phyloP scores from a whole-genome alignment of 306 rosid species.

The Lagenaria siceraria region DNA sequence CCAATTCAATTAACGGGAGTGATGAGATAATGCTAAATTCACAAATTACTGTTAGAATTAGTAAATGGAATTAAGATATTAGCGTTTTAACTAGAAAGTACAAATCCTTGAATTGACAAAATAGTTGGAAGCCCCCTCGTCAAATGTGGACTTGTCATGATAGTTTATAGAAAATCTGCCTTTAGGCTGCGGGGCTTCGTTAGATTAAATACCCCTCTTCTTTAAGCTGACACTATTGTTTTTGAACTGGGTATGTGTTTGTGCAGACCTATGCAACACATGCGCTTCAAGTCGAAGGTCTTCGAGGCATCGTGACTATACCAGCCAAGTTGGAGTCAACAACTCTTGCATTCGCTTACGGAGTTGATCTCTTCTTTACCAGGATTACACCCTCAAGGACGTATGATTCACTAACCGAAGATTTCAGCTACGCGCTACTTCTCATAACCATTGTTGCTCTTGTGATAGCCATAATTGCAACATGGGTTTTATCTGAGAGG shows the following conservation, averaged over 20 bases:
- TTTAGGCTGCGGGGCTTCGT: background rate
- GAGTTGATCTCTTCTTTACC: slow-evolving; percentile 87
- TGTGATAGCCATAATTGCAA: slow-evolving; percentile 70
- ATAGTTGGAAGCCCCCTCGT: background rate
- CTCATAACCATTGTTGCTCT: slow-evolving; percentile 84
- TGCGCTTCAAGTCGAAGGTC: slow-evolving; percentile 79
- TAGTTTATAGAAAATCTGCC: background rate
- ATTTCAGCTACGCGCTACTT: slow-evolving; percentile 97
- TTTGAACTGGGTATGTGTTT: background rate
- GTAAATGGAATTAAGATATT: background rate
- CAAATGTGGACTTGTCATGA: background rate
- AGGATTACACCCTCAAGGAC: slow-evolving; percentile 85
- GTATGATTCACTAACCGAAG: slow-evolving; percentile 93
- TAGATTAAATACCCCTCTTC: background rate
- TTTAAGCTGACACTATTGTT: background rate
- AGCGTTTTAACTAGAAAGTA: background rate
- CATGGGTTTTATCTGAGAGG: slow-evolving; percentile 80
- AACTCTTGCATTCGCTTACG: slow-evolving; percentile 74
- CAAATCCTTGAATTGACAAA: background rate
- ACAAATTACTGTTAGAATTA: background rate
- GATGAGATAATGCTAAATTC: background rate
- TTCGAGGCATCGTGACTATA: slow-evolving; percentile 60
- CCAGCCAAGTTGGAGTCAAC: slow-evolving; percentile 97
- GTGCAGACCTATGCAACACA: slow-evolving; percentile 84
- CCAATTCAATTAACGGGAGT: background rate